A percentile compares a stretch with the other conserved stretches of the same genome.
Evolutionary conservation across 2,329 filamentous ascomycete species (phyloP).

Genomic region (Apiospora aurea): DNA sequence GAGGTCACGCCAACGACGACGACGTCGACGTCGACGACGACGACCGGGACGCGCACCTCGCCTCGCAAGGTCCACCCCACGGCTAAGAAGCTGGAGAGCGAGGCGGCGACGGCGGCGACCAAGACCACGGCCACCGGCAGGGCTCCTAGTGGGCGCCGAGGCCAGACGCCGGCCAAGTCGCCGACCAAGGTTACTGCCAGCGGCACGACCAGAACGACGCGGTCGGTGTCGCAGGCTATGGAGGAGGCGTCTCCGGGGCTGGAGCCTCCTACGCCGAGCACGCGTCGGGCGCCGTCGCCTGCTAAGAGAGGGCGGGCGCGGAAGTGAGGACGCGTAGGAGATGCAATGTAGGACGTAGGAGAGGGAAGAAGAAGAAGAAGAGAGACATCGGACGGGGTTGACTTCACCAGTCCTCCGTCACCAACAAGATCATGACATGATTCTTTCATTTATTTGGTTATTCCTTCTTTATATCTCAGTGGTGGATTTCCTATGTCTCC

Average conservation of each 20-base stretch:
- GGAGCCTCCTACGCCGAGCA: not conserved
- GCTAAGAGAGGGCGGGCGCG: not conserved
- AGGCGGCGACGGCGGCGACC: not conserved
- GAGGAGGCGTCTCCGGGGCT: not conserved
- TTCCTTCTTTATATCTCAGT: not conserved
- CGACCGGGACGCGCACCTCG: not conserved
- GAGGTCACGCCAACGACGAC: not conserved
- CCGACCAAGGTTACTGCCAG: not conserved
- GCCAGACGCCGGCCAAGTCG: not conserved
- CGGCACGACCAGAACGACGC: not conserved
- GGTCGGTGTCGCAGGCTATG: not conserved
- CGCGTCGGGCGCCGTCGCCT: not conserved
- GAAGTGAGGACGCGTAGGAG: not conserved
- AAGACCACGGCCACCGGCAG: not conserved
- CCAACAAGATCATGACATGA: not conserved
- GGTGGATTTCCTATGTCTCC: slow-evolving; percentile 10
- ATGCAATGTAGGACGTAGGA: not conserved
- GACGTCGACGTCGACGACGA: too few species aligned
- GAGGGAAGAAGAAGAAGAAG: not conserved
- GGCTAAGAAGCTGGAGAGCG: not conserved
- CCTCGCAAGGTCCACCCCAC: not conserved
- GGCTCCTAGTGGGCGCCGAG: not conserved
- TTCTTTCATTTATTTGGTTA: not conserved
- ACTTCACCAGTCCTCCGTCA: not conserved
- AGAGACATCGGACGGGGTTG: not conserved